A percentile compares a stretch with the other conserved stretches of the same genome.
Evolutionary conservation across 2,329 filamentous ascomycete genomes (phyloP).

Genomic region (Apiospora malaysiana): DNA sequence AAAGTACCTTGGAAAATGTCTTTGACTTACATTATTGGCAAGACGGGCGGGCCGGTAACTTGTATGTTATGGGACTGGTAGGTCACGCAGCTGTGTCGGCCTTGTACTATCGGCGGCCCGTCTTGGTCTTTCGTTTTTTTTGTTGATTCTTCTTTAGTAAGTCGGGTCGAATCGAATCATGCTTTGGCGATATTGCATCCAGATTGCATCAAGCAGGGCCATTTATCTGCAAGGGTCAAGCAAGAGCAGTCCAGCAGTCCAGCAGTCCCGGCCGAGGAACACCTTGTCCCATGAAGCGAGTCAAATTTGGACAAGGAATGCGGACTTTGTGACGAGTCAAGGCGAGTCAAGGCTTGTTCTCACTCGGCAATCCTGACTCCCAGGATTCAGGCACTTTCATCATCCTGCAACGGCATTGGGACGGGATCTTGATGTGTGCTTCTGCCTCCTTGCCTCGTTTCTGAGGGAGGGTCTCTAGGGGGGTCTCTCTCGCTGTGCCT

Average conservation of each 20-base stretch:
- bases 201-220: constrained; percentile 11
- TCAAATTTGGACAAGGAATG: constrained; percentile 4
- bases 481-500: too few species aligned
- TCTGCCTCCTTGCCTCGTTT: not conserved
- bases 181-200: constrained; percentile 13
- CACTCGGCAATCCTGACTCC: constrained; percentile 13
- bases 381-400: constrained; percentile 5
- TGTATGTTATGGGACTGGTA: constrained; percentile 9
- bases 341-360: constrained; percentile 10
- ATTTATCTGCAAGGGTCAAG: constrained; percentile 17
- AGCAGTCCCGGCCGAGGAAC: constrained; percentile 11
- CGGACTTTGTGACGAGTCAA: constrained; percentile 11
- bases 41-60: not conserved
- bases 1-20: not conserved
- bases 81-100: constrained; percentile 1
- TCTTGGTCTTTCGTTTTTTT: not conserved
- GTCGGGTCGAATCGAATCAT: not conserved
- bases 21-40: not conserved
- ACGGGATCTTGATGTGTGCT: not conserved
- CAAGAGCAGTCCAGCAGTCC: not conserved
- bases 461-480: not conserved
- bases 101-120: constrained; percentile 10
- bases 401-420: constrained; percentile 9
- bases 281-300: constrained; percentile 7
- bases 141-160: constrained; percentile 13